Conservation (phyloP, 768 basidiomycete species). For the Dacryopinax spathularia region DNA sequence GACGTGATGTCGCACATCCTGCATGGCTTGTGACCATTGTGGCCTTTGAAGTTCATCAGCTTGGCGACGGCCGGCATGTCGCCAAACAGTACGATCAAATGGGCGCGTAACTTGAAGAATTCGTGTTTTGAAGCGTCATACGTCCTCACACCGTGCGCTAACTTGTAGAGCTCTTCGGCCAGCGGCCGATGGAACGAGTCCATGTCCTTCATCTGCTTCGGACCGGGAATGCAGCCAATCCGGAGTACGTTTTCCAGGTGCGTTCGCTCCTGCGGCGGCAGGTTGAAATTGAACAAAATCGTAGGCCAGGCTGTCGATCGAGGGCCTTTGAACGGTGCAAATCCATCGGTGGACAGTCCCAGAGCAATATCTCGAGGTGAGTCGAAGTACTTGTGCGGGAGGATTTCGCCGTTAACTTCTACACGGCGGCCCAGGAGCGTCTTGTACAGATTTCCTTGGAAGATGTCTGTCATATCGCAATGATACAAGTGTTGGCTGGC, state of each 20-base stretch:
- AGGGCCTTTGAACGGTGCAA: slow-evolving; percentile 26
- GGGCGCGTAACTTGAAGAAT: slow-evolving; percentile 22
- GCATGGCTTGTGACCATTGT: slow-evolving; percentile 28
- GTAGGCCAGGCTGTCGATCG: slow-evolving; percentile 30
- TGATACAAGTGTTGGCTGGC: slow-evolving; percentile 8
- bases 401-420: slow-evolving; percentile 17
- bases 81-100: slow-evolving; percentile 18
- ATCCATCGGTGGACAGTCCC: slow-evolving; percentile 32
- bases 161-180: slow-evolving; percentile 24
- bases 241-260: slow-evolving; percentile 26
- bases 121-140: slow-evolving; percentile 15
- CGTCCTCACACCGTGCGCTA: slow-evolving; percentile 25
- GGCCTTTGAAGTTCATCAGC: slow-evolving; percentile 30
- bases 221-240: slow-evolving; percentile 35
- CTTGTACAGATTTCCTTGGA: slow-evolving; percentile 26
- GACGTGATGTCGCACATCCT: slow-evolving; percentile 28
- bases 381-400: slow-evolving; percentile 25
- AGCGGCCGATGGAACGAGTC: slow-evolving; percentile 29
- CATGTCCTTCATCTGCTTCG: slow-evolving; percentile 29
- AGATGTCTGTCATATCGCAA: slow-evolving; percentile 24
- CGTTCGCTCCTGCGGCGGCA: slow-evolving; percentile 29
- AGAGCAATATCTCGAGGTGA: slow-evolving; percentile 31
- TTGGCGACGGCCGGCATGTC: slow-evolving; percentile 27
- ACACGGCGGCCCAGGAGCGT: slow-evolving; percentile 17
- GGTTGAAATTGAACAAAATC: slow-evolving; percentile 31